These are phyloP conservation scores for Fusarium pseudograminearum DNA, from an alignment of 2,329 filamentous ascomycete species.

Conservation along the genomic window DNA sequence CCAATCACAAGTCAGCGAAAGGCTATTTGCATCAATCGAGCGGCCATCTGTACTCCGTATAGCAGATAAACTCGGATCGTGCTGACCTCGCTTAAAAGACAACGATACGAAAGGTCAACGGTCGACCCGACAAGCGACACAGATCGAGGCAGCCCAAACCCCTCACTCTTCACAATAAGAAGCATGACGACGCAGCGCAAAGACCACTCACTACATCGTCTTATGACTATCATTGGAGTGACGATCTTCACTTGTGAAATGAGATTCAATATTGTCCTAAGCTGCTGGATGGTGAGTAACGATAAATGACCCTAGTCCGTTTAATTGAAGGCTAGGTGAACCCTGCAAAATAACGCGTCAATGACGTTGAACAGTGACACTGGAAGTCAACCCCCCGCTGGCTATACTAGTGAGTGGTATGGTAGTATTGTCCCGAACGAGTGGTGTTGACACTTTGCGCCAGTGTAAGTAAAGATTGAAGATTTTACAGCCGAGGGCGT, in stretches of 20 bases:
- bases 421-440: conserved; percentile 7
- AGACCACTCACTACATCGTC: neutral
- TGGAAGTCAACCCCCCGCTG: neutral
- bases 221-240: conserved; percentile 20
- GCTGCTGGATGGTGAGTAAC: conserved; percentile 6
- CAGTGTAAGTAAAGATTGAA: neutral
- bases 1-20: neutral
- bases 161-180: neutral
- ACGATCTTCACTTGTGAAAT: conserved; percentile 22
- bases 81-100: neutral
- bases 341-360: conserved; percentile 23
- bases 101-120: neutral
- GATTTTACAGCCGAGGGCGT: neutral
- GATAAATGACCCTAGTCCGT: neutral
- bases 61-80: too few relatives aligned
- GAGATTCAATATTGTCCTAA: conserved; percentile 15
- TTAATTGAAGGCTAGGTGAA: conserved; percentile 10
- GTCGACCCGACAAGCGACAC: neutral
- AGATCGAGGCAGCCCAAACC: neutral
- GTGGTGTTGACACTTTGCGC: neutral
- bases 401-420: neutral
- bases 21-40: neutral
- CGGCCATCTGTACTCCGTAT: neutral
- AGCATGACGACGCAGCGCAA: neutral
- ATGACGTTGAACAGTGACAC: conserved; percentile 19